phyloP scores from a whole-genome alignment of 2,329 filamentous ascomycete species.

The Venturia oleaginea region DNA sequence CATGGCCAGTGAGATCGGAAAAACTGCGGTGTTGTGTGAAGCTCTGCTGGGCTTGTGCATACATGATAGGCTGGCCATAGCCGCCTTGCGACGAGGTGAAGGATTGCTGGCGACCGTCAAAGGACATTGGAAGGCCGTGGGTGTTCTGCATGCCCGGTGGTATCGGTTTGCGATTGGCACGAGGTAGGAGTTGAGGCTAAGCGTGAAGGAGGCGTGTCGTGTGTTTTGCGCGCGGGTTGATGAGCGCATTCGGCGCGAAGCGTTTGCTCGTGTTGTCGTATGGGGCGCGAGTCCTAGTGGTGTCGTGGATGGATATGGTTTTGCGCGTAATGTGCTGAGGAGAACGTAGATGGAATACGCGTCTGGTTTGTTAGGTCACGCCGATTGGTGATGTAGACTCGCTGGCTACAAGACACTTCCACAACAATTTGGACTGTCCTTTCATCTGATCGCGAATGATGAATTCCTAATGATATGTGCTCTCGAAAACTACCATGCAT shows the following conservation, averaged over 20 bases:
- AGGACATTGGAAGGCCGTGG: conserved; percentile 10
- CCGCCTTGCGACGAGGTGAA: conserved; percentile 7
- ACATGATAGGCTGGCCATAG: conserved; percentile 25
- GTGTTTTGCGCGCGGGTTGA: background rate
- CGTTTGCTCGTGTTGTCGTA: background rate
- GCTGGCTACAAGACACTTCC: too few relatives aligned
- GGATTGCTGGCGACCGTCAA: conserved; percentile 9
- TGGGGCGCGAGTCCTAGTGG: background rate
- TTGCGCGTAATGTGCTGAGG: background rate
- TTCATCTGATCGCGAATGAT: too few relatives aligned
- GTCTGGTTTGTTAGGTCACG: too few relatives aligned
- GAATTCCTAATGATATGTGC: too few relatives aligned
- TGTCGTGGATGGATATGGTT: background rate
- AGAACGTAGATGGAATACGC: too few relatives aligned
- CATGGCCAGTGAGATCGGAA: conserved; percentile 27
- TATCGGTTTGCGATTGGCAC: conserved; percentile 17
- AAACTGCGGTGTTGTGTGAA: conserved; percentile 31
- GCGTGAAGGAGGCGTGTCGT: background rate
- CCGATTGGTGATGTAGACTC: too few relatives aligned
- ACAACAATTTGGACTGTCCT: too few relatives aligned
- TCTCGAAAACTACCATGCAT: too few relatives aligned
- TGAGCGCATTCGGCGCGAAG: background rate
- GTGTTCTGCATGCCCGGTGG: conserved; percentile 7
- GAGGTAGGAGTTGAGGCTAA: conserved; percentile 20
- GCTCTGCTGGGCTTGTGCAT: conserved; percentile 21